A percentile compares a stretch with the other conserved stretches of the same genome.
Conservation (phyloP, 1,139 yeast genomes). For the Geotrichum cucujoidarum region DNA sequence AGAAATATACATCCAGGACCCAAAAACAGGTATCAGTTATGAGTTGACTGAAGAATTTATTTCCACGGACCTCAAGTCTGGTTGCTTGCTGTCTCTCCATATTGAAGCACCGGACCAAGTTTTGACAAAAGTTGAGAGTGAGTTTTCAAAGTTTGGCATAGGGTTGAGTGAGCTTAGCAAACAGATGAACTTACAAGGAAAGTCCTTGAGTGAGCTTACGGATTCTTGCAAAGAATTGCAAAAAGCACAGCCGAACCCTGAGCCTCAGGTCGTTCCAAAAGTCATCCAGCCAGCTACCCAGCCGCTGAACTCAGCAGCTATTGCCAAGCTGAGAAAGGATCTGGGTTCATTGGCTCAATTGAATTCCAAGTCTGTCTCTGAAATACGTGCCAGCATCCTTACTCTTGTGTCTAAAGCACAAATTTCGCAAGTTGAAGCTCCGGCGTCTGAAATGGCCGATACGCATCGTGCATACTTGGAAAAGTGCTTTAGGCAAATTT, state of each 20-base stretch:
- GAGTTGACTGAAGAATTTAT: conserved; percentile 72
- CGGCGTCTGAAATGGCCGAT: conserved; percentile 44
- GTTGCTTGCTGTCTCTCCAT: conserved; percentile 56
- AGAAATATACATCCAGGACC: conserved; percentile 69
- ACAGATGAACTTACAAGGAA: conserved; percentile 37
- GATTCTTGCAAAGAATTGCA: conserved; percentile 8
- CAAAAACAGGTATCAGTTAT: conserved; percentile 54
- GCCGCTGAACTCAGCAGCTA: too few relatives aligned
- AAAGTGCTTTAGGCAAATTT: conserved; percentile 63
- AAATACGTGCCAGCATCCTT: conserved; percentile 44
- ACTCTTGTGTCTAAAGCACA: conserved; percentile 47
- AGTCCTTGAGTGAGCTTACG: conserved; percentile 23
- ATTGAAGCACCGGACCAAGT: conserved; percentile 37
- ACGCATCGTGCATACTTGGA: conserved; percentile 66
- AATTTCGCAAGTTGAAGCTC: conserved; percentile 43
- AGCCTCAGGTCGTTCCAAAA: not conserved
- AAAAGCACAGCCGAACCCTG: not conserved
- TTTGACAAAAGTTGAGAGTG: conserved; percentile 33
- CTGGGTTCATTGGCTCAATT: conserved; percentile 57
- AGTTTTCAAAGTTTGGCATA: conserved; percentile 30
- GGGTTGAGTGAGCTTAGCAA: conserved; percentile 37
- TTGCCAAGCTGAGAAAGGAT: conserved; percentile 44
- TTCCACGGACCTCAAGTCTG: conserved; percentile 50
- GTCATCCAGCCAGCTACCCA: not conserved
- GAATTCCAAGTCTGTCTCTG: conserved; percentile 44